Base-by-base conservation (phyloP, 257 asterid species). In the Solanum habrochaites region DNA sequence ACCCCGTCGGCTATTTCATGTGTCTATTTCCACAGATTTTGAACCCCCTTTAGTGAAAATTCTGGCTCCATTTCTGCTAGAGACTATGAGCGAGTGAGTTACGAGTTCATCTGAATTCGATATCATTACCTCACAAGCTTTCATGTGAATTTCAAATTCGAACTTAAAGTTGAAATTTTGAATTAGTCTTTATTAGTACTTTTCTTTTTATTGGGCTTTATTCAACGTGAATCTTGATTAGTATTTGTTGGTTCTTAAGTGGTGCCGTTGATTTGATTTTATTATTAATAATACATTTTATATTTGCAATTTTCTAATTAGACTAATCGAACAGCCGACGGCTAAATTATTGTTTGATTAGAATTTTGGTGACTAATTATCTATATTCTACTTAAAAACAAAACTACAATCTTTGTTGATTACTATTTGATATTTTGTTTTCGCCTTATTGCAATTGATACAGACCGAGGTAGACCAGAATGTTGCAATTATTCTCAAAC, bases 151-250 rank as follows among this genome's bases (percentile, higher is more conserved):
- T 56, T 4, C 2, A 56, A 56, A 56, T 4, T 56, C 5, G 0
- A 56, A 20, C 25, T 18, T 56, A 20, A 56, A 60, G 67, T 60
- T 60, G 13, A 21, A 60, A 60, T 60, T 21, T 60, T 60, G 67
- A 0, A 60, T 21, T 0, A 1, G 14, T 8, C 29, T 9, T 23
- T 9, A 9, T 9, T 9, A 60, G 0, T 23, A 60, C 29, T 23
- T 60, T 60, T 21, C 3, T 60, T 6, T 9, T 58, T 8, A 60
- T 23, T 0, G 14, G 7, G 0, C 0, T 60, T 23, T 60, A 60
- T 23, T 13, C 29, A 1, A 23, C 3, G 3, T 0, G 29, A 60
- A 60, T 23, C 29, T 21, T 60, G 69, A 60, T 60, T 60, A 60
- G 29, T 60, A 60, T 60, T 60, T 0, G 14, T 60, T 23, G 29